These are phyloP conservation scores for Leccinum fibrillosum DNA, from an alignment of 768 basidiomycete genomes.

Conservation along the genomic window DNA sequence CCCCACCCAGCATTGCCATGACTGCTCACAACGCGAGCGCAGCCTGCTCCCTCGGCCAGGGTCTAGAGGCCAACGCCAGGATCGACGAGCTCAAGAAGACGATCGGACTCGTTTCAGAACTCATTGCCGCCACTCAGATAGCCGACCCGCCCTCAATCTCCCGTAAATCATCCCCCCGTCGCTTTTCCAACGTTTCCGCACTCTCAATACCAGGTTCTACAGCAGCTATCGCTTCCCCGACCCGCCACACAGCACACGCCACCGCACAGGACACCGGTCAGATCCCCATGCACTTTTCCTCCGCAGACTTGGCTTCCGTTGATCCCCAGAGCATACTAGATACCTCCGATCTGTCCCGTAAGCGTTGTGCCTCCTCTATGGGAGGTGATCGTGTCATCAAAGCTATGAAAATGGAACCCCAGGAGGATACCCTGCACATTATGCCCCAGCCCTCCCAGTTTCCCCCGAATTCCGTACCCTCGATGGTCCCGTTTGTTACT, in stretches of 20 bases:
- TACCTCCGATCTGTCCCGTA: conserved; percentile 42
- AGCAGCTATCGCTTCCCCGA: conserved; percentile 27
- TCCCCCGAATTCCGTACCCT: conserved; percentile 19
- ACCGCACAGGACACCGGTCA: conserved; percentile 26
- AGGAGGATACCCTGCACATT: conserved; percentile 37
- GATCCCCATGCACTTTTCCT: conserved; percentile 18
- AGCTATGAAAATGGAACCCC: conserved; percentile 48
- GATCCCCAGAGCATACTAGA: conserved; percentile 29
- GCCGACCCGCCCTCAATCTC: conserved; percentile 33
- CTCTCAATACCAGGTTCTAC: conserved; percentile 39
- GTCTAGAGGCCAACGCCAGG: conserved; percentile 44
- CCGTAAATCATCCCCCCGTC: conserved; percentile 28
- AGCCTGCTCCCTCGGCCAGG: conserved; percentile 46
- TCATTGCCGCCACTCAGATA: conserved; percentile 46
- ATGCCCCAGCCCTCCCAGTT: conserved; percentile 25
- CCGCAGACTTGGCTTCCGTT: conserved; percentile 14
- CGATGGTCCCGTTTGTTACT: conserved; percentile 28
- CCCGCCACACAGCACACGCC: conserved; percentile 19
- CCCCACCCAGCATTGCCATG: conserved; percentile 49
- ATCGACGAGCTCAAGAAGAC: conserved; percentile 56
- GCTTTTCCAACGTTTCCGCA: conserved; percentile 14
- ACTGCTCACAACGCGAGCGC: conserved; percentile 57
- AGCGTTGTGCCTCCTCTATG: conserved; percentile 49
- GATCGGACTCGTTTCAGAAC: conserved; percentile 50
- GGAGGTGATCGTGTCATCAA: conserved; percentile 44